Conservation (phyloP, 164 flowering plant genomes). For the Sedum album region DNA sequence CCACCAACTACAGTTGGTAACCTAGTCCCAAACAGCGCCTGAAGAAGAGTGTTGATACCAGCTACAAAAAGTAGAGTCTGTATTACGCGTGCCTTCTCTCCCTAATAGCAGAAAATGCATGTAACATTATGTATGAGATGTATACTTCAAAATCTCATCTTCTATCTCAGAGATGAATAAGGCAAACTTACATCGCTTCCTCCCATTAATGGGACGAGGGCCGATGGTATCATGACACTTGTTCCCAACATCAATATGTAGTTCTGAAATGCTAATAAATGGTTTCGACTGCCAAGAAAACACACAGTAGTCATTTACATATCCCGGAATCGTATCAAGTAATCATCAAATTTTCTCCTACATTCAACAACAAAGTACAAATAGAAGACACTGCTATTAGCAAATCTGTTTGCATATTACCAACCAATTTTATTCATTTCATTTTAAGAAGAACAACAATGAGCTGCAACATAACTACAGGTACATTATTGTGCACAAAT, state of each 20-base stretch:
- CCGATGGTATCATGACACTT: slow-evolving; percentile 92
- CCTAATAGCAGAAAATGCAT: slow-evolving; percentile 14
- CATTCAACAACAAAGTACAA: background rate
- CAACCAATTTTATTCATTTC: background rate
- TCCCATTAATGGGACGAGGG: slow-evolving; percentile 89
- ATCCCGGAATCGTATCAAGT: background rate
- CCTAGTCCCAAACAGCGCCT: slow-evolving; percentile 57
- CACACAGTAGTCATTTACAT: background rate
- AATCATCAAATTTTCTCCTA: background rate
- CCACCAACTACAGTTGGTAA: slow-evolving; percentile 47
- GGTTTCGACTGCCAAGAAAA: slow-evolving; percentile 73
- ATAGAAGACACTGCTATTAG: background rate
- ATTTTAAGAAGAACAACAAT: background rate
- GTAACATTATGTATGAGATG: too few species aligned
- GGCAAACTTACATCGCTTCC: slow-evolving; percentile 61
- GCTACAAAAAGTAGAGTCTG: slow-evolving; percentile 50
- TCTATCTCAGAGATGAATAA: too few species aligned
- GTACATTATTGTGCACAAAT: background rate
- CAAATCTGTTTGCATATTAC: background rate
- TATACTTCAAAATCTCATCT: too few species aligned
- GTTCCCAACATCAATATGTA: slow-evolving; percentile 90
- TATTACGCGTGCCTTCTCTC: slow-evolving; percentile 49
- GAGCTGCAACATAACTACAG: background rate
- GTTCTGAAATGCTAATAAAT: slow-evolving; percentile 89
- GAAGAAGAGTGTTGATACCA: slow-evolving; percentile 53